Evolutionary conservation across 306 rosid species (phyloP).

Genomic region (Acacia crassicarpa): DNA sequence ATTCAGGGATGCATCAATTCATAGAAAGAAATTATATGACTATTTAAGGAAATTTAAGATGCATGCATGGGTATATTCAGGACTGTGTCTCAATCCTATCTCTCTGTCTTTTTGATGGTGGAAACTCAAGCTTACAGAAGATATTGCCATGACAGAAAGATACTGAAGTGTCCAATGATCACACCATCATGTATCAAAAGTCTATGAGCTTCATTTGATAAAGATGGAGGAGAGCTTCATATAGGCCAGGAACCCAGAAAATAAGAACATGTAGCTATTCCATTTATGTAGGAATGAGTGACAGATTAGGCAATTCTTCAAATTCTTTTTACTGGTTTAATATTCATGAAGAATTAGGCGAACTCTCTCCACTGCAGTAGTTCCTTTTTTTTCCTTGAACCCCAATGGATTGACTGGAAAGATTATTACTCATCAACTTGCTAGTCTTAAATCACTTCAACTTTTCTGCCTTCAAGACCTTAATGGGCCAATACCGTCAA

Average conservation of each 20-base stretch:
- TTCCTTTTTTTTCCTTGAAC: slow-evolving; percentile 63
- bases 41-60: neutral
- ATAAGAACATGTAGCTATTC: neutral
- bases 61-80: neutral
- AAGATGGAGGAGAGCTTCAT: slow-evolving; percentile 11
- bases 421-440: slow-evolving; percentile 56
- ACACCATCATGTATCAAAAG: neutral
- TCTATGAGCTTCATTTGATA: slow-evolving; percentile 11
- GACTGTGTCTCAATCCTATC: neutral
- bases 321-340: slow-evolving; percentile 69
- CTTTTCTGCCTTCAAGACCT: slow-evolving; percentile 77
- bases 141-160: no score
- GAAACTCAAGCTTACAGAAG: no score
- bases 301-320: slow-evolving; percentile 42
- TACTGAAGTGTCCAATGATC: neutral
- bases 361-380: slow-evolving; percentile 61
- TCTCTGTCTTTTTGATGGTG: neutral
- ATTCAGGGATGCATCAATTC: slow-evolving; percentile 65
- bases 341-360: slow-evolving; percentile 76
- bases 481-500: slow-evolving; percentile 81
- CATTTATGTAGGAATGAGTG: neutral
- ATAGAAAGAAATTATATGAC: slow-evolving; percentile 1
- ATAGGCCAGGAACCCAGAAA: neutral
- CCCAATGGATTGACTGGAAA: slow-evolving; percentile 62
- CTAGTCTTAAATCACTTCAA: slow-evolving; percentile 65